These are phyloP conservation scores for Peronospora tabacina DNA, from an alignment of 352 stramenopile genomes.

Conservation along the genomic window DNA sequence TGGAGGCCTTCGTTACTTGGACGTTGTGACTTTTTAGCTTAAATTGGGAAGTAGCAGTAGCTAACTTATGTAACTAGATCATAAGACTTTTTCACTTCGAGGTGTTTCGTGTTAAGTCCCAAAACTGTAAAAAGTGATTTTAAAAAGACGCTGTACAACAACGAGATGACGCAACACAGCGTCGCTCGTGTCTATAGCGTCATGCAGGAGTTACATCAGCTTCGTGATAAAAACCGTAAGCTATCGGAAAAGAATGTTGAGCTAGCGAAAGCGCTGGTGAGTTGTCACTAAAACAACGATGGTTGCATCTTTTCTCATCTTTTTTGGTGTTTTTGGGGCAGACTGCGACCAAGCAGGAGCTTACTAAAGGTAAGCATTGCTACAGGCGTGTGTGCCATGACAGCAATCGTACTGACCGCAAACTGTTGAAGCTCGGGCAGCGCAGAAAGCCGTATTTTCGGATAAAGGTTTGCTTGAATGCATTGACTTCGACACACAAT, in stretches of 20 bases:
- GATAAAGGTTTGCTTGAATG: constrained; percentile 21
- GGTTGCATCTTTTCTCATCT: not conserved
- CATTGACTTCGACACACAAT: not conserved
- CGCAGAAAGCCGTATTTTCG: constrained; percentile 25
- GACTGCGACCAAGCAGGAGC: constrained; percentile 52
- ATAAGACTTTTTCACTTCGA: too few relatives aligned
- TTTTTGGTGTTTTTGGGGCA: constrained; percentile 13
- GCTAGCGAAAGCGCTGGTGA: constrained; percentile 56
- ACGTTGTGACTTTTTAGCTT: too few relatives aligned
- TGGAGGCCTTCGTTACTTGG: too few relatives aligned
- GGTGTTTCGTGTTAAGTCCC: not conserved
- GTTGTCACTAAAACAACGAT: constrained; percentile 4
- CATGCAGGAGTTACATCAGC: constrained; percentile 53
- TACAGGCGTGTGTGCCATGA: not conserved
- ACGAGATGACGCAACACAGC: constrained; percentile 30
- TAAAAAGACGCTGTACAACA: constrained; percentile 13
- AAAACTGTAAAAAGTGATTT: constrained; percentile 12
- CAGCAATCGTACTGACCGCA: constrained; percentile 1
- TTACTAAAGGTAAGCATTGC: constrained; percentile 31
- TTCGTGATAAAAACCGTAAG: constrained; percentile 36
- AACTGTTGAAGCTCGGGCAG: constrained; percentile 16
- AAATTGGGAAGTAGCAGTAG: too few relatives aligned
- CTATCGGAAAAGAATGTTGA: constrained; percentile 54
- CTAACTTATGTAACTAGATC: too few relatives aligned
- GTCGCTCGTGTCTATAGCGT: constrained; percentile 46